phyloP scores from a whole-genome alignment of 148 eudicot species.

The Bassia scoparia region DNA sequence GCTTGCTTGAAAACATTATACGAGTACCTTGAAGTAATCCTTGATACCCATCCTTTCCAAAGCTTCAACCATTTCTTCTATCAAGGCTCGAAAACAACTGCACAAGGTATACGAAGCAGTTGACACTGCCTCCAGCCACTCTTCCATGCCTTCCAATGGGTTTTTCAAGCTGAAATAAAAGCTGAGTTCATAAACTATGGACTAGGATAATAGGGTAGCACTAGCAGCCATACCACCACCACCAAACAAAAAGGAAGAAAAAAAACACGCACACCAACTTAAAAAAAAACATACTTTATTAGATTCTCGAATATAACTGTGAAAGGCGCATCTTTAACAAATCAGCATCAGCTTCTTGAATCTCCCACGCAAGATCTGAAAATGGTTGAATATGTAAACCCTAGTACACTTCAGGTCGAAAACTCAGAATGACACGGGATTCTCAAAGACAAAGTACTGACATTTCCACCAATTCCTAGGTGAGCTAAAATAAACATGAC shows the following conservation, averaged over 20 bases:
- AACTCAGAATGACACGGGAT: too few species aligned
- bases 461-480: neutral
- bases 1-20: too few species aligned
- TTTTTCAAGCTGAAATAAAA: constrained; percentile 59
- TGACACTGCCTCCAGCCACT: constrained; percentile 88
- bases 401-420: neutral
- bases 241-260: neutral
- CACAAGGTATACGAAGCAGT: constrained; percentile 91
- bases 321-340: constrained; percentile 66
- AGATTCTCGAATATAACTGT: constrained; percentile 69
- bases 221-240: neutral
- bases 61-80: constrained; percentile 65
- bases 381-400: constrained; percentile 2
- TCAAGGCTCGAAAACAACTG: constrained; percentile 90
- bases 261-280: neutral
- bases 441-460: too few species aligned
- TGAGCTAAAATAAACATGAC: neutral
- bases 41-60: constrained; percentile 73
- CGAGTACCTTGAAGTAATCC: constrained; percentile 74
- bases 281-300: constrained; percentile 44
- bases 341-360: constrained; percentile 47
- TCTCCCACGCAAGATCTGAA: constrained; percentile 69
- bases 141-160: constrained; percentile 75
- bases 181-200: neutral
- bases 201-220: neutral